Base-by-base conservation (phyloP, 345 rosid genomes). In the Streptanthus diversifolius region DNA sequence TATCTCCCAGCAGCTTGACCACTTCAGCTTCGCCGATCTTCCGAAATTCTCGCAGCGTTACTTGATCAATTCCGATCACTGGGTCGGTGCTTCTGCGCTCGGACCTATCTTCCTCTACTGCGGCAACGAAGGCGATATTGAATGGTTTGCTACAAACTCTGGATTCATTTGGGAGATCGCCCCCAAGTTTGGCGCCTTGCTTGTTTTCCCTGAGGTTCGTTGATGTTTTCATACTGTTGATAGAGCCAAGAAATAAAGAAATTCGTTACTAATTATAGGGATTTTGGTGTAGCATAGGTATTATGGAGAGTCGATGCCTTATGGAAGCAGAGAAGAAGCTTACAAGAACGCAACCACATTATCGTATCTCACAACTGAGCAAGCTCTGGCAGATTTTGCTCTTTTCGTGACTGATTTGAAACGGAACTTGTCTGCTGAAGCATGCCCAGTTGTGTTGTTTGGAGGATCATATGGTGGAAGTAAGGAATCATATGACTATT, bases 391-490 rank as follows among this genome's bases (percentile, higher is more conserved):
- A 4, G 97, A 93, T 84, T 93, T 87, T 39, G 90, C 96, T 0
- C 85, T 91, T 43, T 70, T 93, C 62, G 68, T 86, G 27, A 86
- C 87, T 17, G 79, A 91, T 75, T 79, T 91, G 82, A 89, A 93
- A 69, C 77, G 85, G 70, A 93, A 91, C 70, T 80, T 93, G 51
- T 89, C 97, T 6, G 98, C 98, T 0, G 85, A 87, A 81, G 88
- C 81, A 14, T 93, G 84, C 21, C 97, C 97, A 0, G 96, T 89
- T 52, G 92, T 93, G 53, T 79, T 93, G 75, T 91, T 93, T 71
- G 98, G 98, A 1, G 98, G 98, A 69, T 93, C 98, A 17, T 91
- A 93, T 40, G 97, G 98, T 73, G 98, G 98, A 86, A 93, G 97
- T 93, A 86, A 79, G 90, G 33, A 8, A 7, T 63, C 55, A 47